Base-by-base conservation (phyloP, 768 basidiomycete genomes). In the Panaeolus papilionaceus region DNA sequence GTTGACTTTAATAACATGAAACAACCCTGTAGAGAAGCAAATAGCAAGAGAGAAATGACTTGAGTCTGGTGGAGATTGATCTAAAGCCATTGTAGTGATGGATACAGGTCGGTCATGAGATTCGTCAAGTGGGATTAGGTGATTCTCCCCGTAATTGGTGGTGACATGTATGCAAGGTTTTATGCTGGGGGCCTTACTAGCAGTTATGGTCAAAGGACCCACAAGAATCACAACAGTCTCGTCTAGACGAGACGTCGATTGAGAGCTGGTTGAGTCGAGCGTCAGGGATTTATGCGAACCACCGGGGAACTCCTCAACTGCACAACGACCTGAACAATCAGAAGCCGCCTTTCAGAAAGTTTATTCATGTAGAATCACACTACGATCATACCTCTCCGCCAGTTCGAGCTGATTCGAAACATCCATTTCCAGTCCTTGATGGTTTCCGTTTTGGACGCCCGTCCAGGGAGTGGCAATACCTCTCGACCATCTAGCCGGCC, bases 341-440 rank as follows among this genome's bases (percentile, higher is more conserved):
- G 58, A 61, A 68, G 61, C 26, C 65, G 62, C 33, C 33, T 61
- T 20, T 61, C 49, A 42, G 38, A 69, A 20, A 51, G 47, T 20
- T 28, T 44, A 61, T 33, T 73, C n/a, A 10, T 20, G 20, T 49
- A 69, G 68, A 61, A 73, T 66, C 71, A 61, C 18, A 44, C 49
- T 37, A 37, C 26, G 37, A 64, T 65, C 83, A 70, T 72, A 93
- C 93, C 93, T 78, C 79, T 91, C 75, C 85, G 85, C 93, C 93
- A 94, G 71, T 94, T 94, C 16, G 88, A 88, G 71, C 91, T 92
- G 69, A 93, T 91, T 65, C 91, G 85, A 76, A 93, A 94, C 92
- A 94, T 93, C 86, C 87, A 91, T 77, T 92, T 93, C 92, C 92
- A 94, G 73, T 92, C 88, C 74, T 83, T 86, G 58, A 78, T 67